These are phyloP conservation scores for Colletotrichum karsti DNA, from an alignment of 2,329 filamentous ascomycete species.

Conservation along the genomic window DNA sequence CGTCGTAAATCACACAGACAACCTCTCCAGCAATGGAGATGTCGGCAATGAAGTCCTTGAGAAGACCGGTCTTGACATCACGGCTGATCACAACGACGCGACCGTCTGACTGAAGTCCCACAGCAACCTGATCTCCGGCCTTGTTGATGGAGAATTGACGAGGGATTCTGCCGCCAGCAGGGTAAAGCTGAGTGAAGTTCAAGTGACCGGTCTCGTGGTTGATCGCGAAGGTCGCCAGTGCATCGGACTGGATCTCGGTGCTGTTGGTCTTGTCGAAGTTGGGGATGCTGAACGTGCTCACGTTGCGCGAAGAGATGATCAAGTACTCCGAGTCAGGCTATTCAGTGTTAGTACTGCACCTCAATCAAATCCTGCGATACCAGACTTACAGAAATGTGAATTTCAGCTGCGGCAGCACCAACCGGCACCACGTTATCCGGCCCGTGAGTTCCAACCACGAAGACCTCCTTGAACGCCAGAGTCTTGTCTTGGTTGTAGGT, in stretches of 20 bases:
- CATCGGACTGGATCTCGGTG: slow-evolving; percentile 61
- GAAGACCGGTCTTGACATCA: slow-evolving; percentile 64
- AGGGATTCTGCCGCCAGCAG: slow-evolving; percentile 71
- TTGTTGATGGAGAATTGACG: slow-evolving; percentile 74
- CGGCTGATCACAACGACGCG: slow-evolving; percentile 70
- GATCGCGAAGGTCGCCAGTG: slow-evolving; percentile 70
- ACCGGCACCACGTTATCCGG: slow-evolving; percentile 47
- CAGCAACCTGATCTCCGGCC: slow-evolving; percentile 69
- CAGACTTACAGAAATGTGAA: slow-evolving; percentile 62
- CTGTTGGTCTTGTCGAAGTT: slow-evolving; percentile 47
- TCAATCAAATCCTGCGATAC: neutral
- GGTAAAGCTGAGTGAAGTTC: slow-evolving; percentile 61
- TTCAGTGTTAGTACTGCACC: neutral
- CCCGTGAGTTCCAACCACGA: slow-evolving; percentile 57
- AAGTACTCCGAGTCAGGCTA: slow-evolving; percentile 68
- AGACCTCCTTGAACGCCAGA: slow-evolving; percentile 57
- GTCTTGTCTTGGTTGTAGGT: slow-evolving; percentile 51
- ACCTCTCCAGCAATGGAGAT: slow-evolving; percentile 52
- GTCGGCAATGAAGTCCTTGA: slow-evolving; percentile 56
- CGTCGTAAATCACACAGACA: slow-evolving; percentile 56
- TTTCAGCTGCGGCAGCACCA: slow-evolving; percentile 61
- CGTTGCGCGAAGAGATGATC: slow-evolving; percentile 73
- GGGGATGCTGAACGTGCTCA: slow-evolving; percentile 58
- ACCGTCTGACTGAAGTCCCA: slow-evolving; percentile 70
- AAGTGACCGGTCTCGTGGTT: slow-evolving; percentile 61